Percentiles rank a stretch among this genome's conserved stretches.
phyloP scores from a whole-genome alignment of 345 rosid genomes.

The Eutrema heterophyllum region DNA sequence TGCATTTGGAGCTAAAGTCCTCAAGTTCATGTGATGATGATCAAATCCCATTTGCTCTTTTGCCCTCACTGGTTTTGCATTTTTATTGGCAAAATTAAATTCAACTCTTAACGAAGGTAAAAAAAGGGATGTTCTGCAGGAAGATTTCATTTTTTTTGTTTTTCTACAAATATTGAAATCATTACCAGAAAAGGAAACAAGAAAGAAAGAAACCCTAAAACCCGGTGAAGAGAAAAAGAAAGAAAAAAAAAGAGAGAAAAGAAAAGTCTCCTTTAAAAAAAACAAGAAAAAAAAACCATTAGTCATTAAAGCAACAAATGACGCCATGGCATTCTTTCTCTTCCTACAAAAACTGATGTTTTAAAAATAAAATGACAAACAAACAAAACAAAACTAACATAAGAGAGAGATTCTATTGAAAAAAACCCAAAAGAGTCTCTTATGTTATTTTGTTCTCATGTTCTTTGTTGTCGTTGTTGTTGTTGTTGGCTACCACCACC shows the following conservation, averaged over 20 bases:
- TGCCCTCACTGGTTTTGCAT: not conserved
- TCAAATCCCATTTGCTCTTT: not conserved
- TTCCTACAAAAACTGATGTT: not conserved
- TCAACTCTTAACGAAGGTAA: not conserved
- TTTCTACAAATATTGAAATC: no score
- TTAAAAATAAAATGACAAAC: not conserved
- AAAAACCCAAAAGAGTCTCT: not conserved
- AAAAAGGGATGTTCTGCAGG: no score
- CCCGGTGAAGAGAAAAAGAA: no score
- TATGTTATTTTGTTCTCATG: not conserved
- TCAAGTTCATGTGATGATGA: slow-evolving; percentile 37
- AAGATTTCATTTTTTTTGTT: no score
- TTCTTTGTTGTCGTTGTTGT: slow-evolving; percentile 1
- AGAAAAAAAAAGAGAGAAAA: no score
- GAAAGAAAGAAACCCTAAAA: no score
- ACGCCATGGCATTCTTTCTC: slow-evolving; percentile 3
- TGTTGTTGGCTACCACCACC: not conserved
- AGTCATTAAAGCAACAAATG: not conserved
- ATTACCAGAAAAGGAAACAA: no score
- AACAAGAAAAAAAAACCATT: no score
- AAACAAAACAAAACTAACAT: not conserved
- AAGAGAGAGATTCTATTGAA: not conserved
- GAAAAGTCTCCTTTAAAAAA: no score
- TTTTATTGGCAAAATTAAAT: not conserved
- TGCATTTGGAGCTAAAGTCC: slow-evolving; percentile 42